Base-by-base conservation (phyloP, 2,329 filamentous ascomycete species). In the Sporothrix inflata region DNA sequence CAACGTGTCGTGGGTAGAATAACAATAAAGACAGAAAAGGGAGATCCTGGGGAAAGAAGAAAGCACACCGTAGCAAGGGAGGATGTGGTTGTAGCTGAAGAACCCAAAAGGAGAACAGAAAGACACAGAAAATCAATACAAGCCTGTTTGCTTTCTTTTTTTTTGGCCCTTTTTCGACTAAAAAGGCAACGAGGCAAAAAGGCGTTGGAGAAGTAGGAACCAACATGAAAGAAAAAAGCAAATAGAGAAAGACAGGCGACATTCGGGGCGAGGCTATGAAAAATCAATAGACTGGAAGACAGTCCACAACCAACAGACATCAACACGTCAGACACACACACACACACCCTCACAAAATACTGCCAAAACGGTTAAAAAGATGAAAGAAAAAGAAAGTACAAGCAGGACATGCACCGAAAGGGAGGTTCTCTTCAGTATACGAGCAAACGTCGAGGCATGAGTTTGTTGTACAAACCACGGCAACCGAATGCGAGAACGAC, bases 401-500 rank as follows among this genome's bases (percentile, higher is more conserved):
- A 24, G n/a, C 21, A 16, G 16, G 5, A n/a, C n/a, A 38, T 27
- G 30, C 38, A 65, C 57, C 34, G 30, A 61, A 61, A 55, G 53
- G 53, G 24, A 21, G 19, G 19, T 16, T 5, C n/a, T 51, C 47
- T 51, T 51, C 6, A 51, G 2, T 51, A 51, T 19, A 30, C 51
- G 24, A 55, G 51, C 9, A 55, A 16, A 19, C 4, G 30, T 30
- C 55, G 55, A 60, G 30, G 16, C 4, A 60, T 11, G 16, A 16
- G 19, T 16, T 7, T 16, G 24, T 16, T 14, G 34, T 21, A n/a
- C 27, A 19, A 27, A 55, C 53, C 51, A 19, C 24, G 16, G 12
- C 24, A 30, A 55, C 24, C 53, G 53, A 55, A 55, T 55, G 53
- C 24, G 24, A 55, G 51, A 55, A 55, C 53, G 53, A 55, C 19